Base-by-base conservation (phyloP, 2,329 filamentous ascomycete species). In the Calonectria fujianensis region DNA sequence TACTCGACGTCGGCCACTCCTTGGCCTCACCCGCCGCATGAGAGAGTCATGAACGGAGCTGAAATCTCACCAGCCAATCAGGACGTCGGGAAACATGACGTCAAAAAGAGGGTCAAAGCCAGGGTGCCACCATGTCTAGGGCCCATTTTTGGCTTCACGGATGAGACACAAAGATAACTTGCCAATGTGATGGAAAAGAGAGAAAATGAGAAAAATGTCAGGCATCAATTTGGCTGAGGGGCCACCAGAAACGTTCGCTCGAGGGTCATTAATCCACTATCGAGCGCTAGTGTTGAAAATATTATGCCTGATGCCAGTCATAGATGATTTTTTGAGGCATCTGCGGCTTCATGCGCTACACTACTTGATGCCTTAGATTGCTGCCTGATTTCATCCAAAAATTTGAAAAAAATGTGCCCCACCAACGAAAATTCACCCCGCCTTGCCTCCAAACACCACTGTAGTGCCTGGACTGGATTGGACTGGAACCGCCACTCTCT, bases 361-460 rank as follows among this genome's bases (percentile, higher is more conserved):
- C 18, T 20, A 66, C 39, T 83, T 82, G 76, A 73, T 83, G 82
- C 82, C 82, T 84, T 82, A 83, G 78, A 72, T 84, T 83, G 82
- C 79, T 85, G 83, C 83, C 83, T 84, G 82, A 84, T 77, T 76
- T 50, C 41, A 77, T 73, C 81, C 81, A 84, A 83, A 84, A 82
- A 82, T 83, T 81, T 83, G 81, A 80, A 61, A 61, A 80, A 82
- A 83, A 80, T 73, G 73, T 78, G 83, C 84, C 84, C 84, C 84
- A 85, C 84, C 81, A 84, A 81, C 80, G 80, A 84, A 85, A 85
- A 83, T 84, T 82, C 84, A 85, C 84, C 84, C 84, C 84, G 84
- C 84, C 83, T 84, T 81, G 83, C 83, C 82, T 84, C 81, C 78
- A 72, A 77, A 70, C 75, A 78, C 76, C 79, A 73, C 75, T 73